Evolutionary conservation across 257 asterid species (phyloP).

Genomic region (Gentiana dahurica): DNA sequence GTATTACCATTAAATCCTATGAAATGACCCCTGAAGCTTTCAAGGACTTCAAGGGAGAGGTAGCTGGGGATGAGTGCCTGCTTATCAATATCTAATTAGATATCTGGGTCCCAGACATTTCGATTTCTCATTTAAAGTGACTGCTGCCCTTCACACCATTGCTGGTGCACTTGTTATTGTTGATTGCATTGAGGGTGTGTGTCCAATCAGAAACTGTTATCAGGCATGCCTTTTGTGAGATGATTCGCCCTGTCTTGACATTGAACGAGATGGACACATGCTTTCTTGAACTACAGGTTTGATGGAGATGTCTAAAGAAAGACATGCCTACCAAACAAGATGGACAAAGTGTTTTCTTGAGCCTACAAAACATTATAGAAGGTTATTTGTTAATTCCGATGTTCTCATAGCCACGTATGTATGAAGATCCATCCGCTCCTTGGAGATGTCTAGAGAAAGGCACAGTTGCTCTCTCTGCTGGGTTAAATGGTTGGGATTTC

Average conservation of each 20-base stretch:
- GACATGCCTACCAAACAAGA: too few species aligned
- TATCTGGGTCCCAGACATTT: slow-evolving; percentile 40
- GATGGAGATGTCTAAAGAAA: too few species aligned
- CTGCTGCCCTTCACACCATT: slow-evolving; percentile 40
- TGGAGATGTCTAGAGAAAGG: slow-evolving; percentile 42
- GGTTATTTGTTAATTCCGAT: slow-evolving; percentile 32
- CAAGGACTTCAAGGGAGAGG: slow-evolving; percentile 22
- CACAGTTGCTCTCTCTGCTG: slow-evolving; percentile 40
- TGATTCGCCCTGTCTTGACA: slow-evolving; percentile 35
- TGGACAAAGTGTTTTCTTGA: slow-evolving; percentile 42
- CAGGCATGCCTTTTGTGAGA: slow-evolving; percentile 38
- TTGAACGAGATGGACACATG: slow-evolving; percentile 41
- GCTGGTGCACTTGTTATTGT: slow-evolving; percentile 39
- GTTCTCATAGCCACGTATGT: slow-evolving; percentile 36
- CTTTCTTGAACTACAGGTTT: slow-evolving; percentile 37
- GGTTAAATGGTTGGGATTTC: slow-evolving; percentile 38
- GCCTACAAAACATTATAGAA: slow-evolving; percentile 31
- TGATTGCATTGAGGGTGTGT: slow-evolving; percentile 40
- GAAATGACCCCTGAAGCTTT: slow-evolving; percentile 29
- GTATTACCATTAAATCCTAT: slow-evolving; percentile 37
- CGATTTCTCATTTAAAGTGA: slow-evolving; percentile 39
- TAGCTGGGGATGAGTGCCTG: slow-evolving; percentile 32
- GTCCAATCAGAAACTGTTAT: slow-evolving; percentile 41
- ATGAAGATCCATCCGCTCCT: slow-evolving; percentile 35
- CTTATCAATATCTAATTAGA: slow-evolving; percentile 30